Evolutionary conservation across 495 filamentous ascomycete species (phyloP).

Genomic region (Aspergillus bridgeri): DNA sequence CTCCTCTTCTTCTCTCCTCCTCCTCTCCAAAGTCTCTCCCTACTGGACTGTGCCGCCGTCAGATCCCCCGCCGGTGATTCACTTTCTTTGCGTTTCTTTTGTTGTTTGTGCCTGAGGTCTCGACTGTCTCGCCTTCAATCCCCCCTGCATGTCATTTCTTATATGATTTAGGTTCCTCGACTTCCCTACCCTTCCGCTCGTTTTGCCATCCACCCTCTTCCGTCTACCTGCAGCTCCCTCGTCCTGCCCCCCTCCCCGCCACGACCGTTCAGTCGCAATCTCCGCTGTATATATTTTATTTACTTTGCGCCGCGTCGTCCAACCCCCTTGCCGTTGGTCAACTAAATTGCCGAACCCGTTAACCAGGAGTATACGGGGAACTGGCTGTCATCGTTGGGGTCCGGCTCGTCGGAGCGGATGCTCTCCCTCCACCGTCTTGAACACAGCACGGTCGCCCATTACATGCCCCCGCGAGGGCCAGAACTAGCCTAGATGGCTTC

Average conservation of each 20-base stretch:
- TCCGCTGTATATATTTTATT: not conserved
- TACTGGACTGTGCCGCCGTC: too few species aligned
- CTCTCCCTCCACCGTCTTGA: slow-evolving; percentile 15
- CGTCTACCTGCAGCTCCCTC: slow-evolving; percentile 1
- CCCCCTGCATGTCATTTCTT: slow-evolving; percentile 13
- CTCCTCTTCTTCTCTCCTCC: not conserved
- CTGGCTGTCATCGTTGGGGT: slow-evolving; percentile 24
- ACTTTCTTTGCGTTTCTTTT: slow-evolving; percentile 11
- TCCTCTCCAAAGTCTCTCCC: slow-evolving; percentile 16
- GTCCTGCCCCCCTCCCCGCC: not conserved
- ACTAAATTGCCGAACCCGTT: not conserved
- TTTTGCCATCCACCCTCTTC: slow-evolving; percentile 11
- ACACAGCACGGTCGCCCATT: slow-evolving; percentile 15
- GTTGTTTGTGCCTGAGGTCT: slow-evolving; percentile 5
- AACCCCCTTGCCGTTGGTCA: not conserved
- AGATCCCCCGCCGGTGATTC: too few species aligned
- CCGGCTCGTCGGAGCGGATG: slow-evolving; percentile 31
- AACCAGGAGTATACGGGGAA: slow-evolving; percentile 10
- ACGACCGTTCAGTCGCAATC: slow-evolving; percentile 4
- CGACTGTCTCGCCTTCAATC: slow-evolving; percentile 2
- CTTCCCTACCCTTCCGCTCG: slow-evolving; percentile 15
- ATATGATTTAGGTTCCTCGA: slow-evolving; percentile 13
- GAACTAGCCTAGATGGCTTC: slow-evolving; percentile 39
- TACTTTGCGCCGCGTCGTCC: not conserved
- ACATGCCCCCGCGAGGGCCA: slow-evolving; percentile 30